A percentile compares a stretch with the other conserved stretches of the same genome.
phyloP scores from a whole-genome alignment of 202 grass and related monocot genomes.

The Schoenoplectus triqueter region DNA sequence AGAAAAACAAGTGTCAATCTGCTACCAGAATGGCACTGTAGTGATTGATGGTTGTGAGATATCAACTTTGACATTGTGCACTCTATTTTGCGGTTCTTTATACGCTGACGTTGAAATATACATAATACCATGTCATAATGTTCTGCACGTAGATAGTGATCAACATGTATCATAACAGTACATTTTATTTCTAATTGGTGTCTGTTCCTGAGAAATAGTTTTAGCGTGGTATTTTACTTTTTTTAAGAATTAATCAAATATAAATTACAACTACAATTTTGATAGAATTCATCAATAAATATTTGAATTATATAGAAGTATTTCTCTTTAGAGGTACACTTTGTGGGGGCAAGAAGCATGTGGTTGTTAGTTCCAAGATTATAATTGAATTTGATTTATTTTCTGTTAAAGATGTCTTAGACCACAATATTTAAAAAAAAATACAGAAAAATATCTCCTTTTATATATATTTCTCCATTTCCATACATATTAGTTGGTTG shows the following conservation, averaged over 20 bases:
- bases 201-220: neutral
- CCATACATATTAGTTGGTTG: constrained; percentile 27
- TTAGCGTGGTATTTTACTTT: neutral
- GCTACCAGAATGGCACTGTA: neutral
- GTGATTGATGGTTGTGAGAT: neutral
- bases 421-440: constrained; percentile 18
- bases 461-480: neutral
- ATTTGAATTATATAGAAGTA: neutral
- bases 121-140: neutral
- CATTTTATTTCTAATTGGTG: neutral
- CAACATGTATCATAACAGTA: neutral
- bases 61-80: neutral
- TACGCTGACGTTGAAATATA: neutral
- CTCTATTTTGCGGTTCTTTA: neutral
- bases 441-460: neutral
- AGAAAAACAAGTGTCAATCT: neutral
- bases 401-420: constrained; percentile 25
- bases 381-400: constrained; percentile 30
- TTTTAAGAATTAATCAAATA: neutral
- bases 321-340: neutral
- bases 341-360: constrained; percentile 28
- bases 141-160: neutral
- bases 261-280: neutral
- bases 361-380: constrained; percentile 34
- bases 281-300: neutral